Evolutionary conservation across 1,139 yeast species (phyloP), one percentile per base, ranked within the genome.

Genomic region (Fermentozyma sake): DNA sequence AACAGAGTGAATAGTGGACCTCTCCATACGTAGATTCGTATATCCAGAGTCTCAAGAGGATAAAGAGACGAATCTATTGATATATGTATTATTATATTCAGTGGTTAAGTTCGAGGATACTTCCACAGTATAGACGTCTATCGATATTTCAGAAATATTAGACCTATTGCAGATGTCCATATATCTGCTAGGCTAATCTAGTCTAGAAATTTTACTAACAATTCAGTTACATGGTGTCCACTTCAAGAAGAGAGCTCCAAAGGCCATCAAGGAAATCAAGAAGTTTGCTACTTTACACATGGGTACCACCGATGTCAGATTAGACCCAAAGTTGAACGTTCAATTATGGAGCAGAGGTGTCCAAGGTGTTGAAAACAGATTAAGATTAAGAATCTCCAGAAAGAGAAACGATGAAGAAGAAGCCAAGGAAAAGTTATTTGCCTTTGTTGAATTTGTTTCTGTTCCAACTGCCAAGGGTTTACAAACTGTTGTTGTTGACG

Each of bases 161-260:
- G n/a, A n/a, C n/a, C n/a, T n/a, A n/a, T n/a, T n/a, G n/a, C n/a
- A n/a, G n/a, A n/a, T n/a, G n/a, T n/a, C n/a, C n/a, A n/a, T n/a
- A n/a, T n/a, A n/a, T n/a, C n/a, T n/a, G n/a, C n/a, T n/a, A n/a
- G n/a, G n/a, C n/a, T n/a, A n/a, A n/a, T n/a, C n/a, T n/a, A n/a
- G n/a, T n/a, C n/a, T n/a, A 22, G 23, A 8, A 10, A 26, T 14
- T 21, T 35, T 67, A 65, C 72, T 66, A 67, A 66, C 72, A 45
- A 34, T 50, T 33, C 59, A 82, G 93, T 84, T 86, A 68, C 94
- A 84, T 73, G 97, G 98, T 78, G 89, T 81, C 57, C 82, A 86
- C 72, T 91, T 91, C 95, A 93, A 91, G 82, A 85, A 85, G 86
- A 86, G 97, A 79, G 99, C 98, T 63, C 99, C 99, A 74, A 84